These are phyloP conservation scores for Aspergillus fijiensis DNA, from an alignment of 2,329 filamentous ascomycete species.

Conservation along the genomic window DNA sequence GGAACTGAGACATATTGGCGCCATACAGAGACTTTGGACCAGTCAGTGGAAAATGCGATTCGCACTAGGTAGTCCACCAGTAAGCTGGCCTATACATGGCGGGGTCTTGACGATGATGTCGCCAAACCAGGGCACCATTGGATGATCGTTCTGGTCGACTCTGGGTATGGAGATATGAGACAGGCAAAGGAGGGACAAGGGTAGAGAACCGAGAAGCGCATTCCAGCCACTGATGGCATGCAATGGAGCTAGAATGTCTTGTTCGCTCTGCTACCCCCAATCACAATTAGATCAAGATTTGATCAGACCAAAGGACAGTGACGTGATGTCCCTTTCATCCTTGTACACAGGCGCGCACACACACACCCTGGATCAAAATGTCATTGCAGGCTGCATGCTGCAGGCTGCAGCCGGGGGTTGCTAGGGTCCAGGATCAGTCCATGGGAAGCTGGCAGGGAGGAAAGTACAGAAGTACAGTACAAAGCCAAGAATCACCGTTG, in stretches of 20 bases:
- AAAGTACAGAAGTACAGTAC: neutral
- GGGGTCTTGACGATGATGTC: neutral
- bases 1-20: neutral
- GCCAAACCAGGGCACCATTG: neutral
- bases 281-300: neutral
- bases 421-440: neutral
- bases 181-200: neutral
- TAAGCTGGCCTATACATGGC: neutral
- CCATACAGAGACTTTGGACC: neutral
- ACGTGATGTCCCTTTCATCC: neutral
- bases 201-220: neutral
- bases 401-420: neutral
- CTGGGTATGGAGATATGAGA: no score
- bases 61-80: neutral
- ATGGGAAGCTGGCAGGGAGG: neutral
- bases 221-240: neutral
- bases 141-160: neutral
- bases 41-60: neutral
- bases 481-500: neutral
- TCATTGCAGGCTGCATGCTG: neutral
- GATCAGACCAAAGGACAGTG: neutral
- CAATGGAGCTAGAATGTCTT: neutral
- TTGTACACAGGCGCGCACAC: neutral
- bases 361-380: neutral
- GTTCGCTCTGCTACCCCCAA: neutral